Evolutionary conservation across 495 filamentous ascomycete genomes (phyloP).

Genomic region (Amniculicola lignicola): DNA sequence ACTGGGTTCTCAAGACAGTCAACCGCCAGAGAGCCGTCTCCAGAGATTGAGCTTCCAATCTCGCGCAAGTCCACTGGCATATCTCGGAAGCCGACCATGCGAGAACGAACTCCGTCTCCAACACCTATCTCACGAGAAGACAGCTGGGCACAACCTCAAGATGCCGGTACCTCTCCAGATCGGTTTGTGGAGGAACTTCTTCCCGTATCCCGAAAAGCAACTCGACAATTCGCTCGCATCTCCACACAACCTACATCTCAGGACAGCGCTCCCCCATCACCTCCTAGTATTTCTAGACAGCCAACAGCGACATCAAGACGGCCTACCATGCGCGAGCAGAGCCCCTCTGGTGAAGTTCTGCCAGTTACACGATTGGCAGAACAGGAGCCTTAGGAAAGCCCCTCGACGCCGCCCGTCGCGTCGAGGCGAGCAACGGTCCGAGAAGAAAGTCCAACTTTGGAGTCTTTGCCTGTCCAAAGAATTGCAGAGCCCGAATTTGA

Average conservation of each 20-base stretch:
- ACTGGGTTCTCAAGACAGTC: too few relatives aligned
- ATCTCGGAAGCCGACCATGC: background rate
- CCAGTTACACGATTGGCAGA: too few relatives aligned
- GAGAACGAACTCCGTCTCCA: conserved; percentile 5
- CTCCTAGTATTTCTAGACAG: too few relatives aligned
- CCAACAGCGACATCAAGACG: background rate
- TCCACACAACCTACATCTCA: background rate
- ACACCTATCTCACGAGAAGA: too few relatives aligned
- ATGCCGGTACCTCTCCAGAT: too few relatives aligned
- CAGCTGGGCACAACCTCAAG: too few relatives aligned
- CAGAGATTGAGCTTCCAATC: too few relatives aligned
- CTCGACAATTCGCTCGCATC: too few relatives aligned
- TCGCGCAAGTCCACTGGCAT: conserved; percentile 2
- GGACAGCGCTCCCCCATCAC: background rate
- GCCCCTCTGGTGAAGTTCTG: background rate
- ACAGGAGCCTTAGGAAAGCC: too few relatives aligned
- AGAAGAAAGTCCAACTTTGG: background rate
- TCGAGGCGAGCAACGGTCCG: background rate
- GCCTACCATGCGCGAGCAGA: background rate
- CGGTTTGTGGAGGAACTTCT: too few relatives aligned
- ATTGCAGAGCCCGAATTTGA: background rate
- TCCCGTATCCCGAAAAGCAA: background rate
- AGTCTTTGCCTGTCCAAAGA: background rate
- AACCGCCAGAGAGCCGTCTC: too few relatives aligned
- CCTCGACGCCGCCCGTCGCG: too few relatives aligned